Evolutionary conservation across 345 rosid species (phyloP).

Genomic region (Orychophragmus violaceus): DNA sequence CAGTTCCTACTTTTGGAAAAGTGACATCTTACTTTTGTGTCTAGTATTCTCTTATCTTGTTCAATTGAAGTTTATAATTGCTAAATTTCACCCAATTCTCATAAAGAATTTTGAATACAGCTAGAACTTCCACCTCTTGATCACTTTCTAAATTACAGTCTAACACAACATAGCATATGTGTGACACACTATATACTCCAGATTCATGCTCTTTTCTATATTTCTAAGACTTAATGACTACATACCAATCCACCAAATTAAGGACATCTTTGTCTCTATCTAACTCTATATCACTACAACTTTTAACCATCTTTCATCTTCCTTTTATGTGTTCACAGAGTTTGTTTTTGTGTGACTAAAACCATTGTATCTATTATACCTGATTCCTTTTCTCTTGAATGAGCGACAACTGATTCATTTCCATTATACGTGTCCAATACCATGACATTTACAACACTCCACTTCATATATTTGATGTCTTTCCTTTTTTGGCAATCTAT

Average conservation of each 20-base stretch:
- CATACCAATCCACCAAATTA: background rate
- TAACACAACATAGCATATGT: background rate
- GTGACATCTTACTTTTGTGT: background rate
- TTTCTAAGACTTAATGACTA: background rate
- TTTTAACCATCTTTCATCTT: background rate
- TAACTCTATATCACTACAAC: background rate
- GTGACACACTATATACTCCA: background rate
- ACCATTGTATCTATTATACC: too few species aligned
- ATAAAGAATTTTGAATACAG: background rate
- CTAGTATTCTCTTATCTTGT: too few species aligned
- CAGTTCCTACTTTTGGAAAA: too few species aligned
- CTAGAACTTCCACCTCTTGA: background rate
- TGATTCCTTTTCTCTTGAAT: background rate
- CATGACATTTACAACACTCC: background rate
- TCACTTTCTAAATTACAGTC: too few species aligned
- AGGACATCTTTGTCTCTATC: background rate
- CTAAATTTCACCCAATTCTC: too few species aligned
- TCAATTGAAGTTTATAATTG: background rate
- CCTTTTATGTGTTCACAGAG: background rate
- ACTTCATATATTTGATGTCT: background rate
- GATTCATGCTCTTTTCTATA: too few species aligned
- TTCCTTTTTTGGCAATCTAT: background rate
- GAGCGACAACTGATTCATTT: background rate
- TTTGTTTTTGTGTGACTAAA: background rate
- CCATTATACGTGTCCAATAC: background rate